Percentiles rank a stretch among this genome's conserved stretches.
phyloP scores from a whole-genome alignment of 176 grass and related monocot genomes.

The Thinopyrum elongatum region DNA sequence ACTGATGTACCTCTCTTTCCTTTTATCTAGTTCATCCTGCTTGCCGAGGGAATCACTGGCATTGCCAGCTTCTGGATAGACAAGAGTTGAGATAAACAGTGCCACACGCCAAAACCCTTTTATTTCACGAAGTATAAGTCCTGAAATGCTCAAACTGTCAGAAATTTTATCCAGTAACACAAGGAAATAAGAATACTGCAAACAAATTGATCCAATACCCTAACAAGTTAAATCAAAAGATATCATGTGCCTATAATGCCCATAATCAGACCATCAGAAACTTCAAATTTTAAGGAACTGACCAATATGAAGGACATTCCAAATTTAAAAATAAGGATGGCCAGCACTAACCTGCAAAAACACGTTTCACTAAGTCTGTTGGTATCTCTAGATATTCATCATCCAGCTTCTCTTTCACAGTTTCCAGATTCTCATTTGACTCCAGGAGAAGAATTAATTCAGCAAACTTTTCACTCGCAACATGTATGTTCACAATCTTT shows the following conservation, averaged over 20 bases:
- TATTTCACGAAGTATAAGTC: conserved; percentile 85
- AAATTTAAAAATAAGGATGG: conserved; percentile 1
- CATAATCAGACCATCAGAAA: not conserved
- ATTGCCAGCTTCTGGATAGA: conserved; percentile 34
- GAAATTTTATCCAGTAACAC: not conserved
- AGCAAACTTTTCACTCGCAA: conserved; percentile 64
- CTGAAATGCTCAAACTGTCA: conserved; percentile 37
- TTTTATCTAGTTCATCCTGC: conserved; percentile 44
- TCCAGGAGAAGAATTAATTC: conserved; percentile 61
- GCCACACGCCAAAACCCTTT: conserved; percentile 85
- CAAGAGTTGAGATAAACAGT: conserved; percentile 54
- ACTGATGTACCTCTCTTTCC: conserved; percentile 52
- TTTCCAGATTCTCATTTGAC: conserved; percentile 47
- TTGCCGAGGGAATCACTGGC: conserved; percentile 18
- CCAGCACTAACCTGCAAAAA: conserved; percentile 70
- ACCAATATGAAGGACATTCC: not conserved
- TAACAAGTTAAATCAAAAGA: conserved; percentile 6
- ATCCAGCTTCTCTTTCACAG: conserved; percentile 61
- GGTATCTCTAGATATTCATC: conserved; percentile 88
- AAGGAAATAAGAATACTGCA: not conserved
- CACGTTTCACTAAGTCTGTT: conserved; percentile 49
- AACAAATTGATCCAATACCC: not conserved
- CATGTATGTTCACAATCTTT: conserved; percentile 74
- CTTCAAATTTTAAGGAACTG: not conserved
- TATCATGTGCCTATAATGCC: not conserved